Conservation (phyloP, 495 filamentous ascomycete genomes). For the Thozetella sp. region DNA sequence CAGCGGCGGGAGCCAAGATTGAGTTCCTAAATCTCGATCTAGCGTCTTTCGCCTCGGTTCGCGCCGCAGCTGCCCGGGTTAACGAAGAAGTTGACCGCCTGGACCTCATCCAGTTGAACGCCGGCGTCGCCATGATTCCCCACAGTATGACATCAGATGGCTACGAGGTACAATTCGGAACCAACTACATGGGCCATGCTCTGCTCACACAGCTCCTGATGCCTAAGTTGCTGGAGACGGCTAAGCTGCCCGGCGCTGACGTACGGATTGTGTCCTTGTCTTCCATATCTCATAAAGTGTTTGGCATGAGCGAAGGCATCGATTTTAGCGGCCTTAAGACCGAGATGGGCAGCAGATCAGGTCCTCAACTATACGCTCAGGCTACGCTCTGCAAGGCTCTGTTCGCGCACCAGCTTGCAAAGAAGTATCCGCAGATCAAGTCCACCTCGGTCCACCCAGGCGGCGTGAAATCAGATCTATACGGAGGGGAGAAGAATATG, state of each 20-base stretch:
- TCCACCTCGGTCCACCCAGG: not conserved
- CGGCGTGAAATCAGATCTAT: not conserved
- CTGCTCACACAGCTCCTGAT: constrained; percentile 67
- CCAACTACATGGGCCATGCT: constrained; percentile 71
- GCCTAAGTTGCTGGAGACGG: constrained; percentile 55
- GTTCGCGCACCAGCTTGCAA: not conserved
- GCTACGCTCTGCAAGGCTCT: not conserved
- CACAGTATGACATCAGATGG: constrained; percentile 58
- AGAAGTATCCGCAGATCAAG: not conserved
- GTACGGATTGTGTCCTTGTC: not conserved
- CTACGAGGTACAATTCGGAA: constrained; percentile 70
- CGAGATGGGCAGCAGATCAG: not conserved
- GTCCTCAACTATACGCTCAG: not conserved
- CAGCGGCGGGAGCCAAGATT: constrained; percentile 7
- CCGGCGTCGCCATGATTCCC: constrained; percentile 65
- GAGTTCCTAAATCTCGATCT: constrained; percentile 37
- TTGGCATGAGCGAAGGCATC: not conserved
- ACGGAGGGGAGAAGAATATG: not conserved
- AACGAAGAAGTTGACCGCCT: constrained; percentile 28
- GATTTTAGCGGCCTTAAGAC: not conserved
- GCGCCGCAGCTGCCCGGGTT: constrained; percentile 19
- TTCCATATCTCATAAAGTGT: not conserved
- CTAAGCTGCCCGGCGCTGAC: constrained; percentile 11
- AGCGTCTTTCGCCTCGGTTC: constrained; percentile 25
- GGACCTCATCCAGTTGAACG: constrained; percentile 55